phyloP scores from a whole-genome alignment of 2,329 filamentous ascomycete species.

The Trichoderma citrinoviride region DNA sequence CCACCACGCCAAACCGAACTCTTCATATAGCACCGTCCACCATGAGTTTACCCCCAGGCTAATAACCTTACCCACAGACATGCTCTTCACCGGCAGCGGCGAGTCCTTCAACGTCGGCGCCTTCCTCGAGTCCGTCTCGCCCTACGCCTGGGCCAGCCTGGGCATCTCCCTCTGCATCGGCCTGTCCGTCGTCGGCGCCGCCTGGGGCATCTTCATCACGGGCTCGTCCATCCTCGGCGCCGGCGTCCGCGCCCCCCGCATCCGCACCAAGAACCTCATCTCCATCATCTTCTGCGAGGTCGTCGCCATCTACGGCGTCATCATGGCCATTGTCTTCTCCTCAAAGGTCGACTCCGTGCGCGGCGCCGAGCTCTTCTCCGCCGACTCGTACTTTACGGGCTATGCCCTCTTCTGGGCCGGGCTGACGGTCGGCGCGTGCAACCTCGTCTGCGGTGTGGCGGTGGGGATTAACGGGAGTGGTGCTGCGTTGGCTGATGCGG shows the following conservation, averaged over 20 bases:
- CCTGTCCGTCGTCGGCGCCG: constrained; percentile 91
- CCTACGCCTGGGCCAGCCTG: constrained; percentile 86
- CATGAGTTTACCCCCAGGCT: not conserved
- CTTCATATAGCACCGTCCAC: not conserved
- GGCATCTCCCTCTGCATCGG: constrained; percentile 95
- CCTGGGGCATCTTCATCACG: constrained; percentile 99
- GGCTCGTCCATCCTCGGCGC: constrained; percentile 96
- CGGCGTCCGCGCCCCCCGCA: constrained; percentile 93
- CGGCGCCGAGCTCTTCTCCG: constrained; percentile 65
- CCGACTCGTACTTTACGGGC: constrained; percentile 86
- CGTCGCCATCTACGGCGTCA: constrained; percentile 99
- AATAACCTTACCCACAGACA: constrained; percentile 59
- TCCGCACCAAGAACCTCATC: constrained; percentile 98
- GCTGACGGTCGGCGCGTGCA: constrained; percentile 91
- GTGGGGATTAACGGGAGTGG: constrained; percentile 98
- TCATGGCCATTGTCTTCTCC: constrained; percentile 99
- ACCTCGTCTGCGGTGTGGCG: constrained; percentile 90
- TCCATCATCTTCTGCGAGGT: constrained; percentile 99
- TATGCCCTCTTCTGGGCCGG: constrained; percentile 96
- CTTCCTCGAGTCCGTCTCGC: constrained; percentile 91
- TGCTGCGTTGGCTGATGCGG: constrained; percentile 92
- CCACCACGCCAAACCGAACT: not conserved
- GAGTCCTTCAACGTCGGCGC: constrained; percentile 96
- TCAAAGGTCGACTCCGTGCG: constrained; percentile 72
- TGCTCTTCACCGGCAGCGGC: constrained; percentile 96